These are phyloP conservation scores for Xenoacremonium recifei DNA, from an alignment of 2,329 filamentous ascomycete species.

Conservation along the genomic window DNA sequence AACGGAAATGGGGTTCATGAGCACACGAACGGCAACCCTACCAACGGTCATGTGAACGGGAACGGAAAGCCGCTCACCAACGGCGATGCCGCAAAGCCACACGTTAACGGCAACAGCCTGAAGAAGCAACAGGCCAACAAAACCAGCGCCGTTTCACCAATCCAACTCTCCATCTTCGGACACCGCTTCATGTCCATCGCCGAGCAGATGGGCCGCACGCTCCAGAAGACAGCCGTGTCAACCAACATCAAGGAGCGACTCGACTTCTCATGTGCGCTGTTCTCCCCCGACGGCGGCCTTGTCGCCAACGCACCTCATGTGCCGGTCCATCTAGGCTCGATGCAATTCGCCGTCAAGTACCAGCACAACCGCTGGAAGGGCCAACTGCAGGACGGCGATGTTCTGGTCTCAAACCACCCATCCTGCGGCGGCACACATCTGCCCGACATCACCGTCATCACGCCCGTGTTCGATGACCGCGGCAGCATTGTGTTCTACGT, in stretches of 20 bases:
- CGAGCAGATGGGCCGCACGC: constrained; percentile 76
- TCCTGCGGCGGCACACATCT: constrained; percentile 37
- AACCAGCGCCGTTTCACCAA: constrained; percentile 55
- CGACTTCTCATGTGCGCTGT: constrained; percentile 79
- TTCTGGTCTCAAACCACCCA: constrained; percentile 35
- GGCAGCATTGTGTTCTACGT: constrained; percentile 27
- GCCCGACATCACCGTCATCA: constrained; percentile 56
- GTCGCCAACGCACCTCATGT: constrained; percentile 76
- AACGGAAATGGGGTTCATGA: no score
- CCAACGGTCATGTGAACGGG: no score
- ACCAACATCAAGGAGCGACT: constrained; percentile 80
- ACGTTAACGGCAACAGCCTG: no score
- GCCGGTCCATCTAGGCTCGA: constrained; percentile 73
- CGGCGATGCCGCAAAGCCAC: no score
- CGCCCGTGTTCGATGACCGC: constrained; percentile 44
- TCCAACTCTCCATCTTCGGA: constrained; percentile 74
- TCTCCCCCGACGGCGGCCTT: constrained; percentile 70
- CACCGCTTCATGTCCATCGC: constrained; percentile 84
- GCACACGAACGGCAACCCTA: no score
- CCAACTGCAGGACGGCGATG: constrained; percentile 32
- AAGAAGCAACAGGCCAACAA: no score
- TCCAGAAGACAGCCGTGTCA: constrained; percentile 77
- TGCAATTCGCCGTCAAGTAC: constrained; percentile 74
- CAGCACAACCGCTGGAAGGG: constrained; percentile 67
- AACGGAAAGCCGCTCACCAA: no score